A percentile compares a stretch with the other conserved stretches of the same genome.
phyloP scores from a whole-genome alignment of 2,329 filamentous ascomycete genomes.

The Fusarium torulosum region DNA sequence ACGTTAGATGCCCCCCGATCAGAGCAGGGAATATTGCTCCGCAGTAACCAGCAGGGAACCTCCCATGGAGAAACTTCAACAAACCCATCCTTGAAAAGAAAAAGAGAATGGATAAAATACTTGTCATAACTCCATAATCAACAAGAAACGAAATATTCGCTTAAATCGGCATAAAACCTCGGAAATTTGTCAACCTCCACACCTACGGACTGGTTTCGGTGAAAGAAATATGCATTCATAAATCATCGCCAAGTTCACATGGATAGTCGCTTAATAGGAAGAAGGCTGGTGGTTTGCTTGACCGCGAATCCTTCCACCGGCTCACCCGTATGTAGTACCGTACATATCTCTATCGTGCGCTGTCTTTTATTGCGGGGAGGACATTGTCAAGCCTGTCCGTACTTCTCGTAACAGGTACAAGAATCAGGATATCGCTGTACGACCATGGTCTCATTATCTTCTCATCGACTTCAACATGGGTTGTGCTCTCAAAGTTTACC shows the following conservation, averaged over 20 bases:
- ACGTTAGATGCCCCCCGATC: constrained; percentile 17
- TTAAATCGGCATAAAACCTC: constrained; percentile 25
- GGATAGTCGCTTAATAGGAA: no score
- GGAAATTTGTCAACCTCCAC: constrained; percentile 31
- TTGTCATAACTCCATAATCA: no score
- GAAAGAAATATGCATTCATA: not conserved
- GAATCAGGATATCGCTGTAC: not conserved
- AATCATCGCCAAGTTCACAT: constrained; percentile 3
- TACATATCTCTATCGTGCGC: constrained; percentile 2
- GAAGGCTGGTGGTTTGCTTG: not conserved
- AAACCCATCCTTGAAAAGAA: constrained; percentile 6
- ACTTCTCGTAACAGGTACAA: not conserved
- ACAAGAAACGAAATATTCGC: no score
- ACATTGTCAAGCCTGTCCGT: constrained; percentile 6
- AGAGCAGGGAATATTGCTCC: constrained; percentile 27
- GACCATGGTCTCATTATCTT: constrained; percentile 18
- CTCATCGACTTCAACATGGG: not conserved
- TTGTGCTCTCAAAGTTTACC: not conserved
- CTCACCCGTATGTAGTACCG: constrained; percentile 14
- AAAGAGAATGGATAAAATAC: not conserved
- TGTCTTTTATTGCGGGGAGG: constrained; percentile 19
- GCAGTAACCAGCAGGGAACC: not conserved
- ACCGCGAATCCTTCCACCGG: constrained; percentile 19
- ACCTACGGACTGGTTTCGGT: not conserved
- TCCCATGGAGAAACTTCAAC: constrained; percentile 14